A percentile compares a stretch with the other conserved stretches of the same genome.
These are phyloP conservation scores for Golubevia sp. DNA, from an alignment of 1,284 basidiomycete species.

Conservation along the genomic window DNA sequence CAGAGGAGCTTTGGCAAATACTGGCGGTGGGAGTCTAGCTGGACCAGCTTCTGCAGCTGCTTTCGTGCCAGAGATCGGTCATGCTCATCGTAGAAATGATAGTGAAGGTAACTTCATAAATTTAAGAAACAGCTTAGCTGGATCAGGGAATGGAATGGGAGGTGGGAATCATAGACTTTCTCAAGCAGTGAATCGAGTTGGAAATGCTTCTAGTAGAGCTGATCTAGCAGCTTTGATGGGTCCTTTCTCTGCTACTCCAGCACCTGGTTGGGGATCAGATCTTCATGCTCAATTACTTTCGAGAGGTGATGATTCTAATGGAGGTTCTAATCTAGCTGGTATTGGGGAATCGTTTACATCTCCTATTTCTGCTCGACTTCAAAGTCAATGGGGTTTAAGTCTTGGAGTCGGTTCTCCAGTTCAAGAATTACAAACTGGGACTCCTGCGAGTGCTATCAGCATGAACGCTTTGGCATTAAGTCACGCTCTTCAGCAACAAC, in stretches of 20 bases:
- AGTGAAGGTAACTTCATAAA: constrained; percentile 1
- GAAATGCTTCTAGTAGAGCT: not conserved
- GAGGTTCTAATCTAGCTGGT: not conserved
- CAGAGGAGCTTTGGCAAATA: constrained; percentile 11
- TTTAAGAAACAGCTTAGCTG: constrained; percentile 1
- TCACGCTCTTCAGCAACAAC: not conserved
- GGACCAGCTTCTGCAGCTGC: constrained; percentile 30
- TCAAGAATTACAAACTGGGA: no score
- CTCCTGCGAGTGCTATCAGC: not conserved
- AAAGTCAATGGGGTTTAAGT: no score
- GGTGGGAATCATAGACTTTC: no score
- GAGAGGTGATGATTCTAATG: no score
- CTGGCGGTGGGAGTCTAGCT: not conserved
- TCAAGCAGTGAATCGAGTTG: not conserved
- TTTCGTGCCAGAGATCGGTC: constrained; percentile 37
- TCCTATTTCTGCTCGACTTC: no score
- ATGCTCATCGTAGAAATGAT: constrained; percentile 22
- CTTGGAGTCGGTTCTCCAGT: no score
- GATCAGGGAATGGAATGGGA: constrained; percentile 3
- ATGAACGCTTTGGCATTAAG: not conserved
- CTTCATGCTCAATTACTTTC: no score
- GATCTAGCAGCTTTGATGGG: constrained; percentile 14
- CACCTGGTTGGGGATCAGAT: constrained; percentile 11
- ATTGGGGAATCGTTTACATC: not conserved
- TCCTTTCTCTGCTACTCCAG: constrained; percentile 26